These are phyloP conservation scores for Pythium phragmitis DNA, from an alignment of 352 stramenopile genomes.

Conservation along the genomic window DNA sequence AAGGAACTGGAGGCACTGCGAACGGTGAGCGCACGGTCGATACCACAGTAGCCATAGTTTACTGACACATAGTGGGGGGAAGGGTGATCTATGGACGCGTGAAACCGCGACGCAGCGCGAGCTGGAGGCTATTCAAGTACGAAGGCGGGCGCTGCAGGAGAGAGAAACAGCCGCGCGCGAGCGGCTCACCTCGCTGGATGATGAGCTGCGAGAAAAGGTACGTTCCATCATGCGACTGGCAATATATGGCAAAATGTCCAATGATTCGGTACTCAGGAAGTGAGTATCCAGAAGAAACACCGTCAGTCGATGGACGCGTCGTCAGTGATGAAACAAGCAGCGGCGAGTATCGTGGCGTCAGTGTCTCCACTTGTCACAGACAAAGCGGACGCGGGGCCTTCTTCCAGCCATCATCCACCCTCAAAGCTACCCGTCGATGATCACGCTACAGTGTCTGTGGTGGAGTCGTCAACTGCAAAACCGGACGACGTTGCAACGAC, in stretches of 20 bases:
- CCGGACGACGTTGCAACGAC: neutral
- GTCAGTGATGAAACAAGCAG: slow-evolving; percentile 15
- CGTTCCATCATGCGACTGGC: neutral
- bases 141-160: slow-evolving; percentile 36
- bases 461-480: neutral
- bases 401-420: neutral
- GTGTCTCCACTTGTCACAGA: neutral
- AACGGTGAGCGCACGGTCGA: slow-evolving; percentile 25
- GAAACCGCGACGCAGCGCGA: slow-evolving; percentile 46
- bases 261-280: slow-evolving; percentile 8
- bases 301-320: neutral
- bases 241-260: no score
- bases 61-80: neutral
- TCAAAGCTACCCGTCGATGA: neutral
- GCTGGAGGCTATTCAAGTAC: slow-evolving; percentile 38
- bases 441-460: neutral
- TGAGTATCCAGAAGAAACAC: slow-evolving; percentile 4
- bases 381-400: neutral
- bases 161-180: slow-evolving; percentile 35
- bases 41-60: no score
- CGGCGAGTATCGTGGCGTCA: neutral
- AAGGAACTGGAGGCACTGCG: slow-evolving; percentile 47
- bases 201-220: slow-evolving; percentile 34
- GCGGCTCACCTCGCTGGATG: slow-evolving; percentile 34
- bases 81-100: slow-evolving; percentile 42